phyloP scores from a whole-genome alignment of 768 basidiomycete species.

The Calocera viscosa region DNA sequence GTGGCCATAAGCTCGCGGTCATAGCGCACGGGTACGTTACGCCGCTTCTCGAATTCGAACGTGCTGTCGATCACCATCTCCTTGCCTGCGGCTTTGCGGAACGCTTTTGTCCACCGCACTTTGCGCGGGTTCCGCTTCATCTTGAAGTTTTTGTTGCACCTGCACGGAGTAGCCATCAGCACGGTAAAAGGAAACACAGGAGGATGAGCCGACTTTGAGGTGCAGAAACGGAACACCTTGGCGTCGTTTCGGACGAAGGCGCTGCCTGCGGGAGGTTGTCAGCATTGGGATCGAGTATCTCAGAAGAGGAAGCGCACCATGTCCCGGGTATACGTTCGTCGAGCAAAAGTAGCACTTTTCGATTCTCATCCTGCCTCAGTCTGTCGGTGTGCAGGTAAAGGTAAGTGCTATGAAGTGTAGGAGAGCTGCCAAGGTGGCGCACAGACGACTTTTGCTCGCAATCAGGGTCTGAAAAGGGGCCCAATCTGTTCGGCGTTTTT shows the following conservation, averaged over 20 bases:
- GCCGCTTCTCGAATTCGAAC: slow-evolving; percentile 96
- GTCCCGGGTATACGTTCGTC: slow-evolving; percentile 90
- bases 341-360: slow-evolving; percentile 99
- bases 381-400: not conserved
- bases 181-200: not conserved
- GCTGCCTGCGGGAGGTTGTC: slow-evolving; percentile 41
- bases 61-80: slow-evolving; percentile 99
- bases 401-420: too few relatives aligned
- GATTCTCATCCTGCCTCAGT: slow-evolving; percentile 54
- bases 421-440: not conserved
- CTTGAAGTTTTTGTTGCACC: slow-evolving; percentile 99
- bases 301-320: slow-evolving; percentile 51
- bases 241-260: slow-evolving; percentile 97
- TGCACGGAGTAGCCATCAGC: slow-evolving; percentile 25
- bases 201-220: slow-evolving; percentile 62
- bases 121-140: slow-evolving; percentile 99
- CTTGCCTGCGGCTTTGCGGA: slow-evolving; percentile 95
- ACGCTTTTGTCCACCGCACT: slow-evolving; percentile 98
- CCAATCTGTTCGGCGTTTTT: too few relatives aligned
- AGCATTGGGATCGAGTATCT: not conserved
- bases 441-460: not conserved
- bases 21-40: slow-evolving; percentile 94
- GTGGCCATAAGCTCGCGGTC: slow-evolving; percentile 86
- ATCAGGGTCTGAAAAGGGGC: too few relatives aligned
- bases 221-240: slow-evolving; percentile 96